A percentile compares a stretch with the other conserved stretches of the same genome.
Evolutionary conservation across 768 basidiomycete species (phyloP).

Genomic region (Termitomyces sp.): DNA sequence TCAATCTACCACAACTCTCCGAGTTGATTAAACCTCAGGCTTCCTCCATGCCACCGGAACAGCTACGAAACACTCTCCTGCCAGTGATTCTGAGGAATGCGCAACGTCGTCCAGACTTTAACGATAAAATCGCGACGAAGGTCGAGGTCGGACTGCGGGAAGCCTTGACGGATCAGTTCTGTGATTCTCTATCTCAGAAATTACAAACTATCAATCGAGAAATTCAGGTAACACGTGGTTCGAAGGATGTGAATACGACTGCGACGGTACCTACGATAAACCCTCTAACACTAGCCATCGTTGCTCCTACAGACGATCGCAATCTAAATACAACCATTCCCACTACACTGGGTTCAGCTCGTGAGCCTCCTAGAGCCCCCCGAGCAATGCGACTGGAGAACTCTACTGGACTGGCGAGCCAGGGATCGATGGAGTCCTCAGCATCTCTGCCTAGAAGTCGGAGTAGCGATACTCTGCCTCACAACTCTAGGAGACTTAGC

Average conservation of each 20-base stretch:
- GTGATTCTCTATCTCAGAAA: slow-evolving; percentile 19
- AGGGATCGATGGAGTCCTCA: neutral
- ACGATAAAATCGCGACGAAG: neutral
- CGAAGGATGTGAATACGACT: neutral
- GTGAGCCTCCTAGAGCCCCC: slow-evolving; percentile 16
- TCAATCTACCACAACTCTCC: neutral
- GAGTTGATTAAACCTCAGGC: neutral
- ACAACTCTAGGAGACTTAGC: neutral
- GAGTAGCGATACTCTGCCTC: neutral
- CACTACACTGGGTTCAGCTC: neutral
- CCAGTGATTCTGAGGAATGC: slow-evolving; percentile 16
- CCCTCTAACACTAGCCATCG: neutral
- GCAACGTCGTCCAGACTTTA: slow-evolving; percentile 9
- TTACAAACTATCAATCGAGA: slow-evolving; percentile 12
- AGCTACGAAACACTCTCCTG: slow-evolving; percentile 10
- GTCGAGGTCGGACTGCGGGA: slow-evolving; percentile 12
- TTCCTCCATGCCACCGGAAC: neutral
- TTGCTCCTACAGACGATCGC: neutral
- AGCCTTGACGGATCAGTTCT: slow-evolving; percentile 24
- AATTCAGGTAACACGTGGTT: slow-evolving; percentile 1
- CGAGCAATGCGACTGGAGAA: slow-evolving; percentile 15
- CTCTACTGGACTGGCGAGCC: neutral
- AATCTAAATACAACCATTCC: neutral
- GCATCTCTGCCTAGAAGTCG: neutral
- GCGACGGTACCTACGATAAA: neutral